Evolutionary conservation across 2,329 filamentous ascomycete genomes (phyloP), one percentile per base, ranked within the genome.

Genomic region (Amauroascus niger): DNA sequence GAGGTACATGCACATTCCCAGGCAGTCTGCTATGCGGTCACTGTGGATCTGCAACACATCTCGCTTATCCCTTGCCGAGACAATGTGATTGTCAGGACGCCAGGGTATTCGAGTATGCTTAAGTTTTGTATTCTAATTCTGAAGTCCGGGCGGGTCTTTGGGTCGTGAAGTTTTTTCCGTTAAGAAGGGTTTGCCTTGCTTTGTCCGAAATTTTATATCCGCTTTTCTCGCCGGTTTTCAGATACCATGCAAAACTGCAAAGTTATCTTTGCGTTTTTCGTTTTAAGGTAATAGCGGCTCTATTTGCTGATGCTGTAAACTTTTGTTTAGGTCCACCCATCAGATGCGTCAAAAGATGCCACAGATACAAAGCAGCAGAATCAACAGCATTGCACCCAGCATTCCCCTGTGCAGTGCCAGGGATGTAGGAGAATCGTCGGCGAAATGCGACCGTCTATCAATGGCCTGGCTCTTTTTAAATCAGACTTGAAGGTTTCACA

Each of bases 381-480:
- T 2, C 39, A 13, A n/a, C 18, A 13, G 24, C 5, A 18, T 11
- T 3, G 33, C 11, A 9, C 16, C 22, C 6, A 26, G 18, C 32
- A 49, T 37, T 26, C 11, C 9, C 33, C 57, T 26, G 47, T 72
- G 24, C 50, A 55, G 18, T 73, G 70, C 48, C 47, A 52, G 8
- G 53, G 58, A 2, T 73, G 71, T 57, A 55, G 59, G 26, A 41
- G 59, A 11, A 56, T 62, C 5, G 58, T 73, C 14, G 71, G 65
- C 30, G 59, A 71, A 35, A 76, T 79, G 56, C 63, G 70, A 28
- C 53, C 64, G 1, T 64, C 49, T 14, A 46, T 58, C 3, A 40
- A 52, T 20, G 58, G 60, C 24, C 7, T 70, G 65, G 69, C 74
- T 49, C 64, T 80, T 28, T 74, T 72, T 61, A 80, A 80, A 62